A percentile compares a stretch with the other conserved stretches of the same genome.
phyloP scores from a whole-genome alignment of 768 basidiomycete genomes.

The Boletus vermiculosoides region DNA sequence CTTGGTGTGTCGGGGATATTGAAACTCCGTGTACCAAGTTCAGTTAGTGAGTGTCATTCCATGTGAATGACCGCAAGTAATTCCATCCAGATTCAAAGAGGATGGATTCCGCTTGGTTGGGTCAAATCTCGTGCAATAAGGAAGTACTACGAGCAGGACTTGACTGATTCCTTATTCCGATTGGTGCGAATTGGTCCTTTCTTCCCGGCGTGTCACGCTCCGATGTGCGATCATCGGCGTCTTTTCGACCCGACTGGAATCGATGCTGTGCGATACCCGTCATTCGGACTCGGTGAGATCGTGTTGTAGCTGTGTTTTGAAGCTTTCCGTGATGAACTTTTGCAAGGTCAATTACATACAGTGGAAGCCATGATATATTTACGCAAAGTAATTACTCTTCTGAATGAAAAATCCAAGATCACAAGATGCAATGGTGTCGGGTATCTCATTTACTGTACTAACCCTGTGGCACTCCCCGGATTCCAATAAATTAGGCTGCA shows the following conservation, averaged over 20 bases:
- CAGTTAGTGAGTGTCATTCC: neutral
- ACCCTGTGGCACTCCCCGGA: neutral
- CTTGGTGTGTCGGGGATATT: neutral
- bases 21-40: neutral
- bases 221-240: neutral
- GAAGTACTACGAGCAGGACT: neutral
- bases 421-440: neutral
- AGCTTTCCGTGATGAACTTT: neutral
- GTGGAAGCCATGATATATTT: neutral
- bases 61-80: neutral
- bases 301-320: neutral
- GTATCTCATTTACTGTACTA: neutral
- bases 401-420: neutral
- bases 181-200: neutral
- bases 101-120: neutral
- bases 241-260: neutral
- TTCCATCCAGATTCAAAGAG: neutral
- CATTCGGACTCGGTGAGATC: neutral
- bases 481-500: neutral
- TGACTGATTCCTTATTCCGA: neutral
- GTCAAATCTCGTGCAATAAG: neutral
- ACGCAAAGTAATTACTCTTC: neutral
- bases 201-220: neutral
- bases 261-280: neutral
- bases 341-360: neutral